Percentiles rank a stretch among this genome's conserved stretches.
phyloP scores from a whole-genome alignment of 2,329 filamentous ascomycete genomes.

The Pseudogymnoascus sp. region DNA sequence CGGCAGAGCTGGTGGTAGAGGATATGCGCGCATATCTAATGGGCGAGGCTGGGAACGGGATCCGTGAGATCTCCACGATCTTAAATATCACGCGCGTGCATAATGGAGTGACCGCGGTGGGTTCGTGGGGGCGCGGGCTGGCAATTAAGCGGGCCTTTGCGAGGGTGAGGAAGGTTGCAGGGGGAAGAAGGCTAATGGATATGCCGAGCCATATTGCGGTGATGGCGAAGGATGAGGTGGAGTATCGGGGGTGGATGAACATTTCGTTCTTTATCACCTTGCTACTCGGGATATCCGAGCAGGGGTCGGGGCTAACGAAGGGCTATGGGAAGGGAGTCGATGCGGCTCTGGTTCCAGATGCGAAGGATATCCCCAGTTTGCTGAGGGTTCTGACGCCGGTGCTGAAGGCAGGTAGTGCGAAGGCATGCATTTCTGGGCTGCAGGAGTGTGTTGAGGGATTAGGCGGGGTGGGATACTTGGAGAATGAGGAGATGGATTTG shows the following conservation, averaged over 20 bases:
- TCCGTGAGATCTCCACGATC: constrained; percentile 60
- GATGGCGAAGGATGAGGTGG: constrained; percentile 46
- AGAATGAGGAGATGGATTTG: constrained; percentile 54
- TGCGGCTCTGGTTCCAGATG: constrained; percentile 29
- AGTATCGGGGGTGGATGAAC: constrained; percentile 51
- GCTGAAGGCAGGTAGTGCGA: constrained; percentile 52
- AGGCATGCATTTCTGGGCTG: constrained; percentile 41
- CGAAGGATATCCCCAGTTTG: constrained; percentile 33
- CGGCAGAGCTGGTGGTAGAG: constrained; percentile 61
- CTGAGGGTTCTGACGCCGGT: constrained; percentile 53
- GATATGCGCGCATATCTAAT: constrained; percentile 60
- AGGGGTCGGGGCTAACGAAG: constrained; percentile 21
- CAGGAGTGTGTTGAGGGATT: constrained; percentile 56
- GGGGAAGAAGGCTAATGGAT: constrained; percentile 39
- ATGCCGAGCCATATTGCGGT: constrained; percentile 52
- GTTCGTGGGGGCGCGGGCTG: constrained; percentile 48
- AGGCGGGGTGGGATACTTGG: constrained; percentile 59
- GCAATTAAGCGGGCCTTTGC: constrained; percentile 52
- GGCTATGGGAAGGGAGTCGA: constrained; percentile 23
- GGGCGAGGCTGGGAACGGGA: constrained; percentile 58
- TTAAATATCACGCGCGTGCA: constrained; percentile 60
- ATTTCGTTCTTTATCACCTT: constrained; percentile 47
- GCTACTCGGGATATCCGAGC: constrained; percentile 49
- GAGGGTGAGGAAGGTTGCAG: constrained; percentile 45
- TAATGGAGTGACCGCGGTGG: constrained; percentile 46